These are phyloP conservation scores for Yamadazyma aaseri DNA, from an alignment of 1,139 yeast genomes.

Conservation along the genomic window DNA sequence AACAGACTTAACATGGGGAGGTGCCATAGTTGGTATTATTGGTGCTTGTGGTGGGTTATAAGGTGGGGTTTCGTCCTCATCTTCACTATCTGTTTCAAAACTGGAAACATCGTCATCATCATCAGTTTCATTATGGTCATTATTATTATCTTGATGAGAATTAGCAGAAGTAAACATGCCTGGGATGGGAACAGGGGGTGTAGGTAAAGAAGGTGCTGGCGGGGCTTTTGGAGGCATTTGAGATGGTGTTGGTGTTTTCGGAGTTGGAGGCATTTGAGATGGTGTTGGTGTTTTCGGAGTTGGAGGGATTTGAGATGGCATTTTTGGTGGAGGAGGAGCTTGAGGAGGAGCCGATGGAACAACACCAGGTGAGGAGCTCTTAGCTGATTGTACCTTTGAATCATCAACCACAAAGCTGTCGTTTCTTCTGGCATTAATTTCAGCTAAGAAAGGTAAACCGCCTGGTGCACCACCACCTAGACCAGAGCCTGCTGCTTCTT, in stretches of 20 bases:
- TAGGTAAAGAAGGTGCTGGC: conserved; percentile 16
- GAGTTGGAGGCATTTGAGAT: conserved; percentile 17
- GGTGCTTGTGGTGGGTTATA: not conserved
- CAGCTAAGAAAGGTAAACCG: conserved; percentile 41
- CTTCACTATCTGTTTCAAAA: conserved; percentile 13
- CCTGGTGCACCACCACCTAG: conserved; percentile 13
- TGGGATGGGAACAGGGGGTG: conserved; percentile 13
- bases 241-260: conserved; percentile 15
- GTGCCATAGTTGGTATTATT: conserved; percentile 4
- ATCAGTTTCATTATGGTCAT: conserved; percentile 3
- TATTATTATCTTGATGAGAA: conserved; percentile 5
- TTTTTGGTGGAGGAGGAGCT: conserved; percentile 14
- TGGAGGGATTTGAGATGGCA: conserved; percentile 6
- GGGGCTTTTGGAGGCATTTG: conserved; percentile 16
- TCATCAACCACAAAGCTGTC: conserved; percentile 39
- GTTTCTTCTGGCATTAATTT: conserved; percentile 40
- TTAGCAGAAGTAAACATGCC: conserved; percentile 16
- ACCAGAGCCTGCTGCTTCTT: conserved; percentile 12
- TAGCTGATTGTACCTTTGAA: conserved; percentile 18
- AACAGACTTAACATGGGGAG: conserved; percentile 10
- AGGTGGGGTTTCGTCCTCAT: conserved; percentile 5
- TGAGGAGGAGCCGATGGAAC: conserved; percentile 15
- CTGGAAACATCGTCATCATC: conserved; percentile 10
- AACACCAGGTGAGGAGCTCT: conserved; percentile 16
- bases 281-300: conserved; percentile 8